These are phyloP conservation scores for Friedmanniomyces endolithicus DNA, from an alignment of 495 filamentous ascomycete species.

Conservation along the genomic window DNA sequence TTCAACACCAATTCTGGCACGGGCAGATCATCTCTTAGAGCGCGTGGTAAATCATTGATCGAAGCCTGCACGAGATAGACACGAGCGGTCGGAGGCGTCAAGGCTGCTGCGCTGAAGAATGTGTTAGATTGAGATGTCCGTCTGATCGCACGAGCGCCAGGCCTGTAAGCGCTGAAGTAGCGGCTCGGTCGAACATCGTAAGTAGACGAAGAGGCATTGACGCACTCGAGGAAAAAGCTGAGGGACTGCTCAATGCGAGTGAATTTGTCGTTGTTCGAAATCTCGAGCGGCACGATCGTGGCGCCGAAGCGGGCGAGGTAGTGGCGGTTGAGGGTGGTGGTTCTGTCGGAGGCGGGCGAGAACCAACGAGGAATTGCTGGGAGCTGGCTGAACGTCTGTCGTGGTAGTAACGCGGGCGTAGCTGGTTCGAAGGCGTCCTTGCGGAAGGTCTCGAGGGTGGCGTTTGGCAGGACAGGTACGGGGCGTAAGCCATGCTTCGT, in stretches of 20 bases:
- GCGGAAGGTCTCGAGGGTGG: constrained; percentile 36
- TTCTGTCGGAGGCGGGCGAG: not conserved
- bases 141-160: constrained; percentile 14
- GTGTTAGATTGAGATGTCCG: constrained; percentile 9
- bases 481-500: not conserved
- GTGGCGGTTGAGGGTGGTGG: constrained; percentile 31
- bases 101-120: constrained; percentile 16
- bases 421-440: constrained; percentile 36
- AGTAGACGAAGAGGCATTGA: constrained; percentile 10
- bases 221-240: constrained; percentile 44
- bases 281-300: constrained; percentile 46
- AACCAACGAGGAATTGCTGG: constrained; percentile 49
- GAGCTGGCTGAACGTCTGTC: constrained; percentile 32
- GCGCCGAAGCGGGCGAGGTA: constrained; percentile 41
- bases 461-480: constrained; percentile 13
- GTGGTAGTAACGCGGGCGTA: constrained; percentile 38
- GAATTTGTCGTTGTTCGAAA: constrained; percentile 37
- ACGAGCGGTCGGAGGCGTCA: constrained; percentile 8
- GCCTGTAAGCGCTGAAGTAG: constrained; percentile 19
- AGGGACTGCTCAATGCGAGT: constrained; percentile 46
- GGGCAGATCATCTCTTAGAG: constrained; percentile 53
- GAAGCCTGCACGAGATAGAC: constrained; percentile 81
- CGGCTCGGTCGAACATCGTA: constrained; percentile 1
- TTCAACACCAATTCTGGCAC: constrained; percentile 49
- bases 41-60: constrained; percentile 49